Base-by-base conservation (phyloP, 257 asterid genomes). In the Linaria vulgaris region DNA sequence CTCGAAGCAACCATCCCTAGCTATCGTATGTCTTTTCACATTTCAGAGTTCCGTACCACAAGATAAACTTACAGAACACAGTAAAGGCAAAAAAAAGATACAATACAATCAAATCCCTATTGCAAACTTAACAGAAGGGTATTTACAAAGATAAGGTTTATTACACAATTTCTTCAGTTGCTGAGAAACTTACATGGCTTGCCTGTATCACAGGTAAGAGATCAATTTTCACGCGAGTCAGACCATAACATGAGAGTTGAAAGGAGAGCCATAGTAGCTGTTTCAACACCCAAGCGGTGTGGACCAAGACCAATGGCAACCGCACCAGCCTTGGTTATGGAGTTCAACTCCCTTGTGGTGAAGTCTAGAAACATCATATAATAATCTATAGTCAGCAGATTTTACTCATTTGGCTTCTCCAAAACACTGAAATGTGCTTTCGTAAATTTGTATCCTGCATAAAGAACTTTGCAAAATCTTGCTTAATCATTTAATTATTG, bases 271-370 rank as follows among this genome's bases (percentile, higher is more conserved):
- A 94, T 30, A 14, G 99, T 79, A 67, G 99, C 97, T 22, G 97
- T 94, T 81, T 94, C 99, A 75, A 90, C 99, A 30, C 96, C 94
- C 31, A 94, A 78, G 48, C 95, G 99, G 66, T 82, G 88, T 49
- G 97, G 90, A 47, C 99, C 99, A 34, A 94, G 88, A 61, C 96
- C 94, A 67, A 82, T 86, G 44, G 87, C 78, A 70, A 63, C 74
- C 49, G 91, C 95, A 49, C 96, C 97, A 15, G 90, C 94, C 75
- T 85, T 91, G 60, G 38, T 74, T 44, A 86, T 75, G 69, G 80
- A 75, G 55, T 70, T 80, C 74, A 78, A 62, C 80, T 94, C 99
- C 70, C 59, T 68, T 80, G 71, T 79, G 0, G 94, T 83, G 82
- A 94, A 94, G 80, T 87, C 99, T 94, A 75, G 39, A 47, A 19